Evolutionary conservation across 2,329 filamentous ascomycete genomes (phyloP), one percentile per base, ranked within the genome.

Genomic region (Lasiodiplodia sp.): DNA sequence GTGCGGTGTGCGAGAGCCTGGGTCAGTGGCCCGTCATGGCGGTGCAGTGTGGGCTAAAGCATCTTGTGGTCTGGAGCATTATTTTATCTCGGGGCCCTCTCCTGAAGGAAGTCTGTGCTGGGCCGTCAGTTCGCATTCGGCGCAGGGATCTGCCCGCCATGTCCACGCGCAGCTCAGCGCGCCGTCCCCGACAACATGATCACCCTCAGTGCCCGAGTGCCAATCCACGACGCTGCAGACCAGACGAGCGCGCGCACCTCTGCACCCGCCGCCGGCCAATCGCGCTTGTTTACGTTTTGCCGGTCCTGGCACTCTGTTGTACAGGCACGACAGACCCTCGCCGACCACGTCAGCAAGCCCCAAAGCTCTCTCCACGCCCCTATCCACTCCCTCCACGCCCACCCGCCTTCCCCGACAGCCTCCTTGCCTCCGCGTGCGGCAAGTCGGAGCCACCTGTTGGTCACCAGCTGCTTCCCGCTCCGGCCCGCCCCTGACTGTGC

Each of bases 41-140:
- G 56, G 53, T 23, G 53, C 65, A 14, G 28, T 44, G 55, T 14
- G 31, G 44, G 53, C 44, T 49, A 58, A 34, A 40, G 40, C 65
- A 67, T 60, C 34, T 67, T 57, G 65, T 60, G 65, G 55, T 58
- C 31, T 44, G 25, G 65, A 67, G 65, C 65, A 67, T 57, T 67
- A 47, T 47, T 66, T 67, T 60, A 67, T 60, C 65, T 67, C 52
- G 38, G 55, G 53, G 53, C 53, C 53, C 34, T 57, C 64, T 67
- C 65, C 65, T 67, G 65, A 67, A 60, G 55, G 60, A 37, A 34
- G 65, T 67, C 65, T 67, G 65, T 67, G 65, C 65, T 67, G 65
- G 47, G 44, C 51, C 23, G 63, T 60, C 53, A 37, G 53, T 47
- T 49, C 64, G 64, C 56, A 60, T 60, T 60, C 10, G 52, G 52